Evolutionary conservation across 23 red algal species (phyloP), one percentile per base, ranked within the genome.

Genomic region (Gracilaria caudata): DNA sequence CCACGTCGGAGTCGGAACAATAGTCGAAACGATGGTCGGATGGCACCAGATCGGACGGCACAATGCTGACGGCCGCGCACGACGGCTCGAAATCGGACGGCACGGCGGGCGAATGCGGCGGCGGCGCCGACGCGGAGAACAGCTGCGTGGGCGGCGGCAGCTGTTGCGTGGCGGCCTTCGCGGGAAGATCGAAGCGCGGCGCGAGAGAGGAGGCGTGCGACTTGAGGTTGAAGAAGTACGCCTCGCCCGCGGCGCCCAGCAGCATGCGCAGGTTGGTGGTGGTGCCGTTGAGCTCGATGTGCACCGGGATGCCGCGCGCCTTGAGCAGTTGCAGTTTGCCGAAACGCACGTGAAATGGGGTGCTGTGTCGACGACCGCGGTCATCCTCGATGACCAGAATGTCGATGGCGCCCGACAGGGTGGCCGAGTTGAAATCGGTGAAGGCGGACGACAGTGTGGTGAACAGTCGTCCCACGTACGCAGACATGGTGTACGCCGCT

Each of bases 351-450:
- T 99, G 93, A 78, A 94, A 99, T 9, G 93, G 93, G 7, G 94
- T 90, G 49, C 65, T 88, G 21, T 73, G 68, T 35, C 88, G 91
- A 19, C 65, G 32, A 16, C 97, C 97, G 51, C 86, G 64, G 57
- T 86, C 89, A 61, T 94, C 82, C 39, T 93, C 87, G 11, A 99
- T 79, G 63, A 99, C 97, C 56, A 99, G 85, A 40, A 99, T 93
- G 61, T 99, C 97, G 25, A 94, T 94, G 23, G 97, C 97, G 20
- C 97, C 97, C 36, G 92, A 93, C 37, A 99, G 89, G 24, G 97
- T 99, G 65, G 97, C 97, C 0, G 97, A 83, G 86, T 99, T 99
- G 56, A 99, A 92, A 34, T 99, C 97, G 38, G 95, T 81, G 45
- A 93, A 93, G 26, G 93, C 80, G 40, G 70, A 75, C 6, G 93